These are phyloP conservation scores for Pythium insidiosum DNA, from an alignment of 352 stramenopile species.

Conservation along the genomic window DNA sequence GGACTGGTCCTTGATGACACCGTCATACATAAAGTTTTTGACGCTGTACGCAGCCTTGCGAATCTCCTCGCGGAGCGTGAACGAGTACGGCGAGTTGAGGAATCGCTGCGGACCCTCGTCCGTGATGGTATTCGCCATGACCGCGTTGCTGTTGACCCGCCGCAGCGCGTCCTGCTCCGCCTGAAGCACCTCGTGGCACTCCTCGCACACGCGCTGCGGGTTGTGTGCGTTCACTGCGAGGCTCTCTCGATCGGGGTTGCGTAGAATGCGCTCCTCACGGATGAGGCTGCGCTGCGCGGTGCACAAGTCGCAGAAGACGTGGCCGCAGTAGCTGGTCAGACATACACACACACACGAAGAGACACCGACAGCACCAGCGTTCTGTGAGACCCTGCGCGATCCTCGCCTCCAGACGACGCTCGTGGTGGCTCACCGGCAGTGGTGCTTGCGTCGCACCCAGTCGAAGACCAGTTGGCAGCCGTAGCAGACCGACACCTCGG, in stretches of 20 bases:
- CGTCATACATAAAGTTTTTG: constrained; percentile 87
- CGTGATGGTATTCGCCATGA: constrained; percentile 64
- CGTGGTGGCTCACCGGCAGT: too few species aligned
- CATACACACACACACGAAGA: too few species aligned
- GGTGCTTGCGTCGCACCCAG: constrained; percentile 85
- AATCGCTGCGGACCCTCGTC: constrained; percentile 59
- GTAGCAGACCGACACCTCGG: constrained; percentile 69
- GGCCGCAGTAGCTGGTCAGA: constrained; percentile 34
- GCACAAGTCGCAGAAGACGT: constrained; percentile 74
- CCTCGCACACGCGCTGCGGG: constrained; percentile 77
- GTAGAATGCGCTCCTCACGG: constrained; percentile 65
- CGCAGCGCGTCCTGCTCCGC: constrained; percentile 60
- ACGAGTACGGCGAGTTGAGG: constrained; percentile 82
- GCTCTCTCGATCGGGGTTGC: constrained; percentile 61
- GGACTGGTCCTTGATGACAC: constrained; percentile 85
- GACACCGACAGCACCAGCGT: too few species aligned
- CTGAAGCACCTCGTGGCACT: constrained; percentile 51
- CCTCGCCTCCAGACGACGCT: too few species aligned
- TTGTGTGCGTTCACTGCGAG: constrained; percentile 74
- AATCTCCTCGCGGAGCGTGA: constrained; percentile 89
- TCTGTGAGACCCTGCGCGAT: too few species aligned
- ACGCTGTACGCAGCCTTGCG: constrained; percentile 91
- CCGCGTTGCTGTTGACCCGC: constrained; percentile 69
- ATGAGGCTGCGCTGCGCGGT: constrained; percentile 66
- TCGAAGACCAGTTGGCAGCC: constrained; percentile 81